Percentiles rank a stretch among this genome's conserved stretches.
Conservation (phyloP, 768 basidiomycete genomes). For the Clitopilus passeckerianus region DNA sequence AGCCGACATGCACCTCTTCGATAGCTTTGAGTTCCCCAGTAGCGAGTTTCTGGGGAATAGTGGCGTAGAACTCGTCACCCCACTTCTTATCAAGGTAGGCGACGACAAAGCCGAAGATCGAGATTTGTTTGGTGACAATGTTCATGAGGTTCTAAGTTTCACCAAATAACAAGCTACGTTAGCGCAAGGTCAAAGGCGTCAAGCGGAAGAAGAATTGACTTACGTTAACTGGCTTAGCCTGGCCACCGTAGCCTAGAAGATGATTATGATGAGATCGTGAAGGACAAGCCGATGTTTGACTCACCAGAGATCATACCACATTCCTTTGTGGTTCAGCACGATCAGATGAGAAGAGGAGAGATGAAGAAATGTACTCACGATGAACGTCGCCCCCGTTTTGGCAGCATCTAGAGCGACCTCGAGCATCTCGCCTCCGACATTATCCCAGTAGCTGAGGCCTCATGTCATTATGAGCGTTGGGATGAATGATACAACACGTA, state of each 20-base stretch:
- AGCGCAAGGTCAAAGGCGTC: neutral
- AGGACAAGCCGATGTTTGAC: neutral
- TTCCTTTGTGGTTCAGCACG: neutral
- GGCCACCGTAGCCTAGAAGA: neutral
- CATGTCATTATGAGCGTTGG: slow-evolving; percentile 9
- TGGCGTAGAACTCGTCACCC: slow-evolving; percentile 22
- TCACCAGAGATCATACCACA: neutral
- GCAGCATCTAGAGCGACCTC: slow-evolving; percentile 36
- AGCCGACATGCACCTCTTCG: neutral
- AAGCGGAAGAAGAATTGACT: neutral
- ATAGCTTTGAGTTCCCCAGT: slow-evolving; percentile 22
- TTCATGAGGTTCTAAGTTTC: slow-evolving; percentile 7
- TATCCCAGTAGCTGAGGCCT: slow-evolving; percentile 17
- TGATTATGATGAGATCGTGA: neutral
- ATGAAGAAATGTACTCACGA: slow-evolving; percentile 10
- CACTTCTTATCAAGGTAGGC: slow-evolving; percentile 18
- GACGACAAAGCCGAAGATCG: slow-evolving; percentile 31
- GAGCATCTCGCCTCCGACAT: slow-evolving; percentile 39
- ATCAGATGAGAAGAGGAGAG: neutral
- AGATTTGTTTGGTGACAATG: slow-evolving; percentile 28
- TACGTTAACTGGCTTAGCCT: neutral
- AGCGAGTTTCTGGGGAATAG: slow-evolving; percentile 24
- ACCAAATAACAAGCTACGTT: neutral
- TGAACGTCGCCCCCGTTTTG: slow-evolving; percentile 28
- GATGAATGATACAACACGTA: too few relatives aligned